These are phyloP conservation scores for Endogone sp. DNA, from an alignment of 192 early-diverging fungal species.

Conservation along the genomic window DNA sequence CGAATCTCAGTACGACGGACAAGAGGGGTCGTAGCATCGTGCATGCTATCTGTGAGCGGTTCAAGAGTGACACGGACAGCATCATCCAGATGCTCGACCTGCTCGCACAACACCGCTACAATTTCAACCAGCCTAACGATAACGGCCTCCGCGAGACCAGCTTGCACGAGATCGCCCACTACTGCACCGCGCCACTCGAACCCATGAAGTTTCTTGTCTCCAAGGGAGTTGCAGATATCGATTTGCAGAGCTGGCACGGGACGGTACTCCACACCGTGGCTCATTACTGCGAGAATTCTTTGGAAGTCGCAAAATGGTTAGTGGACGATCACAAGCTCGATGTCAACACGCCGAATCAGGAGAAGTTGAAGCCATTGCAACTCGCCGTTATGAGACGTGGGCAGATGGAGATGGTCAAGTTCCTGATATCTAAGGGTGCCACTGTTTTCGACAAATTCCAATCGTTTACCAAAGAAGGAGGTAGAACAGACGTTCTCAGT, in stretches of 20 bases:
- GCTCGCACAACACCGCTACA: neutral
- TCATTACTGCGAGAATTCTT: neutral
- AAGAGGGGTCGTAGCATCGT: neutral
- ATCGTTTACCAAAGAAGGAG: neutral
- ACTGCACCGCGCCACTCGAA: neutral
- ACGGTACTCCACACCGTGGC: neutral
- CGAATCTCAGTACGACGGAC: neutral
- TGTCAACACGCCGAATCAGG: neutral
- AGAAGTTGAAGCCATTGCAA: neutral
- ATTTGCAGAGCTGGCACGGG: neutral
- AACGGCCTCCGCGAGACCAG: neutral
- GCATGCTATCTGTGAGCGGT: neutral
- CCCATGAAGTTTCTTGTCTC: neutral
- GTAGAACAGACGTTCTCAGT: neutral
- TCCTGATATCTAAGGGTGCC: neutral
- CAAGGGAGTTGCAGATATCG: neutral
- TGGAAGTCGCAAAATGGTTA: neutral
- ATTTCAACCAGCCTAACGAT: neutral
- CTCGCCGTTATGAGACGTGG: neutral
- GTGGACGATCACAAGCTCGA: neutral
- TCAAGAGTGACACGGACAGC: neutral
- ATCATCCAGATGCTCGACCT: neutral
- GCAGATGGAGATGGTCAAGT: neutral
- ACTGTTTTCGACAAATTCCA: neutral
- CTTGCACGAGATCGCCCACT: neutral